Base-by-base conservation (phyloP, 768 basidiomycete species). In the Phlegmacium glaucopus region DNA sequence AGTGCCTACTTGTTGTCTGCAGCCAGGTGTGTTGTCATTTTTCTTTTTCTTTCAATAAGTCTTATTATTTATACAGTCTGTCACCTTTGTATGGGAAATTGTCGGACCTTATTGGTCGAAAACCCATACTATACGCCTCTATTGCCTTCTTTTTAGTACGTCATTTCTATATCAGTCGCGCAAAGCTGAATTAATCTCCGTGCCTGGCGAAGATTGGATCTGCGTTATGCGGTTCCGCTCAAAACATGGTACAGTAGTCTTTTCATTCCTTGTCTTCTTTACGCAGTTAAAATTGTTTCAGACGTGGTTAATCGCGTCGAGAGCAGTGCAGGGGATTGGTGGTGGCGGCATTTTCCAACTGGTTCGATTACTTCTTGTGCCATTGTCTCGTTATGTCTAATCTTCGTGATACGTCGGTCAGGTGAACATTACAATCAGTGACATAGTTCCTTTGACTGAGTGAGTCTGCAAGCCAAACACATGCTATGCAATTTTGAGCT, bases 321-420 rank as follows among this genome's bases (percentile, higher is more conserved):
- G 90, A 53, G 90, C 87, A 2, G 69, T 94, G 3, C 90, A 92
- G 61, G 90, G 90, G 8, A 81, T 92, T 26, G 90, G 90, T 18
- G 88, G 87, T 6, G 88, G 87, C 9, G 89, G 87, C 4, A 84
- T 90, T 49, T 70, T 90, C 12, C 86, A 87, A 58, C 69, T 90
- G 52, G 84, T 77, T 15, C 46, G 69, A 47, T 1, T n/a, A 11
- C 18, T 12, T 35, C 36, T n/a, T 38, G 28, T 18, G 15, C 34
- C 25, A 22, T 8, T 44, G 15, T 26, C 27, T 39, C n/a, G n/a
- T 26, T 6, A 34, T 6, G n/a, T 6, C 44, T 8, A 16, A 15
- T 38, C 37, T 29, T 44, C n/a, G 9, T 45, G 30, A 5, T 8
- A n/a, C n/a, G n/a, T n/a, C n/a, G n/a, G n/a, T 12, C 47, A 77